These are phyloP conservation scores for Lipomyces anomalus DNA, from an alignment of 805 yeast species.

Conservation along the genomic window DNA sequence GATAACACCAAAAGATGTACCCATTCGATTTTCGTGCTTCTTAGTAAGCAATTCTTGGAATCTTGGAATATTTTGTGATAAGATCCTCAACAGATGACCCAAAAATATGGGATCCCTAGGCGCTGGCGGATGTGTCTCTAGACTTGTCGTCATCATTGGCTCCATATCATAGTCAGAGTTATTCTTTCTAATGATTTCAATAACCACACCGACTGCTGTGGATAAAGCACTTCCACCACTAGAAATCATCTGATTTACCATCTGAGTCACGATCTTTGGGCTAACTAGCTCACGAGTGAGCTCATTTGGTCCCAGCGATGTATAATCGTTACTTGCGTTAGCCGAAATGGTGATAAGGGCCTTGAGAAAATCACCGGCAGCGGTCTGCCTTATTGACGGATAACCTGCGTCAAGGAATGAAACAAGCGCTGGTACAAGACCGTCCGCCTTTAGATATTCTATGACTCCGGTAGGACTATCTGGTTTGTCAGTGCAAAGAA, in stretches of 20 bases:
- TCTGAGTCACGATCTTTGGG: slow-evolving; percentile 54
- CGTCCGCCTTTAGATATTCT: slow-evolving; percentile 65
- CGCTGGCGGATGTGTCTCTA: slow-evolving; percentile 87
- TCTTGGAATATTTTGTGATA: slow-evolving; percentile 65
- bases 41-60: slow-evolving; percentile 57
- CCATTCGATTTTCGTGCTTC: slow-evolving; percentile 35
- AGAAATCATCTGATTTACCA: slow-evolving; percentile 76
- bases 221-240: slow-evolving; percentile 74
- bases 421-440: slow-evolving; percentile 65
- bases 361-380: slow-evolving; percentile 91
- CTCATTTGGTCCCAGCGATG: slow-evolving; percentile 94
- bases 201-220: slow-evolving; percentile 90
- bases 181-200: slow-evolving; percentile 90
- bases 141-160: slow-evolving; percentile 73
- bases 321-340: slow-evolving; percentile 80
- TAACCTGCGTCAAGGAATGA: slow-evolving; percentile 63
- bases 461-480: slow-evolving; percentile 84
- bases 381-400: slow-evolving; percentile 72
- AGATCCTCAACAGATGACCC: slow-evolving; percentile 75
- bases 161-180: slow-evolving; percentile 91
- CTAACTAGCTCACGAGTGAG: slow-evolving; percentile 86
- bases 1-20: slow-evolving; percentile 60
- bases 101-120: slow-evolving; percentile 88
- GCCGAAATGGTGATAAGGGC: slow-evolving; percentile 93
- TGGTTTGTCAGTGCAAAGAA: slow-evolving; percentile 88